Evolutionary conservation across 306 rosid species (phyloP), one percentile per base, ranked within the genome.

Genomic region (Dryas drummondii): DNA sequence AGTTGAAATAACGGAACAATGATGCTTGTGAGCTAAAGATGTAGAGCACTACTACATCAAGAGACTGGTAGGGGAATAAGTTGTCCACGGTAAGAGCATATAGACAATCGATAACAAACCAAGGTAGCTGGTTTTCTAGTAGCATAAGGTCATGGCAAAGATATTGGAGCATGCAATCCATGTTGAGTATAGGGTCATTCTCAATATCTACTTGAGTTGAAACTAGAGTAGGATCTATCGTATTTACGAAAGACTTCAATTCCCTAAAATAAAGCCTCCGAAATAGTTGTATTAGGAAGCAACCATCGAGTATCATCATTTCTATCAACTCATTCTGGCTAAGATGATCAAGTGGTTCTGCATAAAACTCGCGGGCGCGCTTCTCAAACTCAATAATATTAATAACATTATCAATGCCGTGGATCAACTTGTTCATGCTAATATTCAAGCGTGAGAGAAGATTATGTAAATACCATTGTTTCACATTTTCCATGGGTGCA

Each of bases 221-320:
- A 32, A 32, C 37, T 32, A 32, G 37, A 32, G 22, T 22, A 22
- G 37, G 37, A 32, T 32, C 37, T 22, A 32, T 32, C 37, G 22
- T 22, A 32, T 32, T 32, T 32, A 32, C 37, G 37, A 32, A 32
- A 32, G 2, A 2, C 8, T 12, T 0, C 10, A 10, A 1, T 0
- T 32, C 37, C 37, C 37, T 32, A 52, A 14, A 4, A 9, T 45
- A 14, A n/a, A 53, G 7, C 55, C 41, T 78, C 0, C 77, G 76
- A 64, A 82, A 64, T 2, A 82, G 57, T 59, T 82, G 77, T 6
- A 73, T 2, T 9, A 82, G 13, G 53, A 82, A 82, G 68, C 86
- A 82, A n/a, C 75, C 83, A n/a, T 82, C 86, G 7, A 75, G 59
- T 4, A 79, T 55, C 80, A 82, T 57, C 32, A 82, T 68, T 48